Percentiles rank a stretch among this genome's conserved stretches.
Evolutionary conservation across 1,284 basidiomycete species (phyloP).

Genomic region (Cutaneotrichosporon sp.): DNA sequence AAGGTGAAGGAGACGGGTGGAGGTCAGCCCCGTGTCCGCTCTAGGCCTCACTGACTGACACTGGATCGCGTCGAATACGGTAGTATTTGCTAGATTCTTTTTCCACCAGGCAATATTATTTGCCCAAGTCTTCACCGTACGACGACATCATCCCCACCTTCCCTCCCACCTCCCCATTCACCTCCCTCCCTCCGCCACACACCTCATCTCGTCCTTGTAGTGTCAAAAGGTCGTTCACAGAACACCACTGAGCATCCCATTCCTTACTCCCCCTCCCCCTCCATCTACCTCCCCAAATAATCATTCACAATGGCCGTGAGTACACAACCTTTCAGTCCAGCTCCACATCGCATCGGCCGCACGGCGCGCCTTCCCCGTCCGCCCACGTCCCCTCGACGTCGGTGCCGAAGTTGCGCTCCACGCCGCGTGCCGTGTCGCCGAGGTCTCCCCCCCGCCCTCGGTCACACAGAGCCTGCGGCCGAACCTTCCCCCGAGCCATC

Average conservation of each 20-base stretch:
- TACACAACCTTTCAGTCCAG: not conserved
- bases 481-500: not conserved
- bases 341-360: not conserved
- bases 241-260: constrained; percentile 1
- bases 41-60: too few species aligned
- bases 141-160: not conserved
- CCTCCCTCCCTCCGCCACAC: not conserved
- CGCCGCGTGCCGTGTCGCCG: not conserved
- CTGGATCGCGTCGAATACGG: too few species aligned
- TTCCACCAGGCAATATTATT: not conserved
- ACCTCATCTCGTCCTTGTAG: not conserved
- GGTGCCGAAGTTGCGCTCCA: not conserved
- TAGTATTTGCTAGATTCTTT: constrained; percentile 2
- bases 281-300: not conserved
- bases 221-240: constrained; percentile 11
- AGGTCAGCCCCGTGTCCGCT: too few species aligned
- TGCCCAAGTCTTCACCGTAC: too few species aligned
- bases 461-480: not conserved
- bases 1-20: too few species aligned
- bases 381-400: not conserved
- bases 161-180: not conserved
- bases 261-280: not conserved
- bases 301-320: constrained; percentile 12
- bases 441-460: too few species aligned
- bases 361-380: not conserved